Percentiles rank a stretch among this genome's conserved stretches.
Evolutionary conservation across 805 yeast genomes (phyloP).

Genomic region (Barnettozyma californica): DNA sequence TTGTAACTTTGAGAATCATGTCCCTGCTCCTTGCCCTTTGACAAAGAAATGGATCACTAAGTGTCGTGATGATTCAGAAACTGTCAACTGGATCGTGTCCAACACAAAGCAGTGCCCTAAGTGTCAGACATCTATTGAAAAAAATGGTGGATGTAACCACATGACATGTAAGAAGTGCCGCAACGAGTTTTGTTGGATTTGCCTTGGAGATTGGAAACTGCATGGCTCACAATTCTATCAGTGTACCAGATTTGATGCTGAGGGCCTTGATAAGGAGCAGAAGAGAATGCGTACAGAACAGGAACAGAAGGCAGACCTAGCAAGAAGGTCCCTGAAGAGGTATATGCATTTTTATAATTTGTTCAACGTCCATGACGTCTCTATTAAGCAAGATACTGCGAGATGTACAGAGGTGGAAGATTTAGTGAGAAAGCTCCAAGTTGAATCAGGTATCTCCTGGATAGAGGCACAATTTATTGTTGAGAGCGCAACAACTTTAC

Average conservation of each 20-base stretch:
- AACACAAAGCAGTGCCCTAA: slow-evolving; percentile 85
- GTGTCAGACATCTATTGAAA: slow-evolving; percentile 77
- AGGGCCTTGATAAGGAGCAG: slow-evolving; percentile 9
- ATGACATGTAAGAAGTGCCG: slow-evolving; percentile 81
- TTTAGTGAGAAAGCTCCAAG: slow-evolving; percentile 62
- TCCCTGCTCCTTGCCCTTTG: slow-evolving; percentile 76
- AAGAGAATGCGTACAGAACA: slow-evolving; percentile 28
- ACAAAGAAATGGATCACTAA: slow-evolving; percentile 70
- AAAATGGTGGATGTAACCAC: slow-evolving; percentile 96
- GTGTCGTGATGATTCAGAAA: slow-evolving; percentile 83
- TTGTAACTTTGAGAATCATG: slow-evolving; percentile 72
- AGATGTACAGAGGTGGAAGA: slow-evolving; percentile 59
- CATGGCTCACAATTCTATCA: slow-evolving; percentile 64
- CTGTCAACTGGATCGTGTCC: slow-evolving; percentile 78
- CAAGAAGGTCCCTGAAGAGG: slow-evolving; percentile 48
- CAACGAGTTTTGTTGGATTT: slow-evolving; percentile 90
- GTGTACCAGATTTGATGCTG: slow-evolving; percentile 53
- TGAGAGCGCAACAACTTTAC: slow-evolving; percentile 61
- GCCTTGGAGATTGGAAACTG: slow-evolving; percentile 66
- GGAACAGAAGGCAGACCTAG: slow-evolving; percentile 31
- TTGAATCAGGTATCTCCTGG: slow-evolving; percentile 66
- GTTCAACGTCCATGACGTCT: slow-evolving; percentile 69
- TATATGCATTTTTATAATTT: slow-evolving; percentile 74
- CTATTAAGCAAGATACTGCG: slow-evolving; percentile 65
- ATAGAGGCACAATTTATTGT: slow-evolving; percentile 80